These are phyloP conservation scores for Solanum phureja DNA, from an alignment of 257 asterid genomes.

Conservation along the genomic window DNA sequence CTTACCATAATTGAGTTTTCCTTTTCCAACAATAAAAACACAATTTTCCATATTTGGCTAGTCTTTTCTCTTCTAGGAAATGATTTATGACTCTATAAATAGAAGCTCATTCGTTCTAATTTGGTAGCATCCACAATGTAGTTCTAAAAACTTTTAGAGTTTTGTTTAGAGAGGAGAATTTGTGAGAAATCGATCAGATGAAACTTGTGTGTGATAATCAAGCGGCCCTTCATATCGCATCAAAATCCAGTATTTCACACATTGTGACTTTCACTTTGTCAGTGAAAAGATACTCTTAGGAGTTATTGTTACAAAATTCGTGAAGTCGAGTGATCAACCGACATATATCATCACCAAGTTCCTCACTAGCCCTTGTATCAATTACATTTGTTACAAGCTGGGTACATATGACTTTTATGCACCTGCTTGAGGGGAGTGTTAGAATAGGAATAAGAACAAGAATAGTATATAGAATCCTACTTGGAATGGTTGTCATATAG, in stretches of 20 bases:
- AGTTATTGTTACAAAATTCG: not conserved
- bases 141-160: not conserved
- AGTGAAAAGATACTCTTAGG: not conserved
- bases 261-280: not conserved
- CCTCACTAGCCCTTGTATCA: not conserved
- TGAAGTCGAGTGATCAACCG: not conserved
- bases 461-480: not conserved
- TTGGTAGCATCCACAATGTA: not conserved
- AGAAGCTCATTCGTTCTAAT: not conserved
- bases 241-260: not conserved
- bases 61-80: not conserved
- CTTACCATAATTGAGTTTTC: not conserved
- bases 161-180: not conserved
- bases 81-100: not conserved
- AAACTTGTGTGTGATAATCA: not conserved
- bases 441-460: not conserved
- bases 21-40: not conserved
- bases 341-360: not conserved
- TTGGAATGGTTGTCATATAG: not conserved
- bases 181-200: not conserved
- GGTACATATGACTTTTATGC: not conserved
- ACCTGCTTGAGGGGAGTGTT: not conserved
- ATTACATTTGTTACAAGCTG: not conserved
- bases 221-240: not conserved
- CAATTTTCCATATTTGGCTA: not conserved